Base-by-base conservation (phyloP, 2,329 filamentous ascomycete genomes). In the Talaromyces sp. region DNA sequence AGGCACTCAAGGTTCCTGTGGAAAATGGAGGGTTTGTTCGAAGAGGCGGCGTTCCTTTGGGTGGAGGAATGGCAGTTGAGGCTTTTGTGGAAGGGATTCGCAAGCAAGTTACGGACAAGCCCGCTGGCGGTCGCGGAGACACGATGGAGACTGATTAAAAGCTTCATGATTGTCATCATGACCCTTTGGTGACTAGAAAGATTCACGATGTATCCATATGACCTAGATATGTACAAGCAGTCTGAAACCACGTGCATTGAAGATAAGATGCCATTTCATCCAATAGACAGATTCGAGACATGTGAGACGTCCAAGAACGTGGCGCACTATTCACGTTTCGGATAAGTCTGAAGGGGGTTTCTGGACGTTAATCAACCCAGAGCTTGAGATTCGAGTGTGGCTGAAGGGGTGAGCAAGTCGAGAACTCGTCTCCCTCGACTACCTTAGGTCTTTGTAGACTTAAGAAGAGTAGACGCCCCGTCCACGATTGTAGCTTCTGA, bases 61-160 rank as follows among this genome's bases (percentile, higher is more conserved):
- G 93, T 48, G 93, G 93, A 59, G 91, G 90, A 5, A 89, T 95
- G 69, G 93, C 93, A 12, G 88, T 99, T 1, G 89, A 96, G 79
- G 91, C 90, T 3, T 99, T 99, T 76, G 83, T 99, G 23, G 86
- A 96, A 62, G 95, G 93, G 2, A 88, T 97, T 55, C 95, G 90
- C 82, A 88, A 86, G 78, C 88, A 86, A 5, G 89, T 92, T 0
- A 83, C 90, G 77, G 84, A 89, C 60, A 62, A 66, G 40, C 5
- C 39, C 40, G 68, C 73, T 54, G 50, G 50, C 37, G 46, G 25
- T 52, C 12, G 23, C 23, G 48, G 60, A 21, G 46, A 61, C n/a
- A 54, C 48, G 1, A 55, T 61, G 59, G 59, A 61, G 14, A 62
- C 60, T 25, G 60, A 62, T 28, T 46, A 40, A 46, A 40, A 16